Evolutionary conservation across 495 filamentous ascomycete genomes (phyloP).

Genomic region (Neurospora sp.): DNA sequence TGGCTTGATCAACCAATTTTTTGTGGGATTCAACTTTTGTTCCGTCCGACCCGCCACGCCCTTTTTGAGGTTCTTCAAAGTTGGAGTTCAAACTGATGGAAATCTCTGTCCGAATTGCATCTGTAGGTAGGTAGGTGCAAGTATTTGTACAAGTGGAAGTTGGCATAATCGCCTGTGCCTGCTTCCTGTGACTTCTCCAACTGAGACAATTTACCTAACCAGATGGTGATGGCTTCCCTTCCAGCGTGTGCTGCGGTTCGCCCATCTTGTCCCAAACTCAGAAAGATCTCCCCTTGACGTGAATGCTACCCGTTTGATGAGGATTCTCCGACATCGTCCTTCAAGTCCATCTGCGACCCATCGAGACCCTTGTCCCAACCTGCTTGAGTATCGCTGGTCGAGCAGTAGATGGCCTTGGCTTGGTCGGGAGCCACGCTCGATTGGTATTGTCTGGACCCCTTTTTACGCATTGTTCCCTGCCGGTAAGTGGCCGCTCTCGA

Average conservation of each 20-base stretch:
- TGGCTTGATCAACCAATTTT: neutral
- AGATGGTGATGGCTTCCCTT: neutral
- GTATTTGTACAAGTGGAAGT: neutral
- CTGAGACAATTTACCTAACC: neutral
- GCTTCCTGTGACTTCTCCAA: neutral
- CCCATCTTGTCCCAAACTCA: neutral
- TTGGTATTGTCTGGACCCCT: neutral
- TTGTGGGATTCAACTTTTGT: neutral
- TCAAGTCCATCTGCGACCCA: neutral
- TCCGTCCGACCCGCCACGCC: neutral
- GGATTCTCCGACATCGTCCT: neutral
- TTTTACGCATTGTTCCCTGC: neutral
- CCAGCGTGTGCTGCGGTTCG: neutral
- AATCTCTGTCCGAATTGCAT: neutral
- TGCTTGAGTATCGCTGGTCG: neutral
- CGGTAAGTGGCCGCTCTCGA: neutral
- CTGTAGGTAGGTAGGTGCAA: neutral
- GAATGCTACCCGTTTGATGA: neutral
- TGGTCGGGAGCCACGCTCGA: neutral
- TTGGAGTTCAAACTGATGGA: neutral
- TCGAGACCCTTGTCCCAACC: neutral
- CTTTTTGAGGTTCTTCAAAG: neutral
- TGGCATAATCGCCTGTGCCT: neutral
- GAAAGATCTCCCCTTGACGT: neutral
- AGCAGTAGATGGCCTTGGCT: neutral